Base-by-base conservation (phyloP, 2,329 filamentous ascomycete species). In the Monosporascus ibericus region DNA sequence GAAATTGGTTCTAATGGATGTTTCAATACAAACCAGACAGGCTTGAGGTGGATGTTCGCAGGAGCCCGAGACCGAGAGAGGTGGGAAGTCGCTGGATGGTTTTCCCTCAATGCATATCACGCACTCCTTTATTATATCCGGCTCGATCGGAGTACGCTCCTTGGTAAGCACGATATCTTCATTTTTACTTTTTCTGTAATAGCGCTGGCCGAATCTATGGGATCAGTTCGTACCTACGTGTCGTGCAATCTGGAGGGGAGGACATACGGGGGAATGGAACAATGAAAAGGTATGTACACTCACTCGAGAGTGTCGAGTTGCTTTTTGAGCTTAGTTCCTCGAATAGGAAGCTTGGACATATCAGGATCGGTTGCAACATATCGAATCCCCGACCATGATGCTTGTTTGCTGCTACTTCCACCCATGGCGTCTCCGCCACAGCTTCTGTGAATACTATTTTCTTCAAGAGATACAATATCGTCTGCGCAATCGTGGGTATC, bases 1-100 rank as follows among this genome's bases (percentile, higher is more conserved):
- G 37, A 52, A 49, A 8, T 50, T 22, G 17, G 51, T 52, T 40
- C 40, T 38, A 24, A 52, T 52, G 14, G 48, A 52, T 3, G 38
- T 52, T 30, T 30, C 34, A 20, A 52, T 40, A 18, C 51, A 52
- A 5, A 38, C 47, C 27, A 49, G n/a, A 24, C 51, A 52, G 7
- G 51, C 30, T 18, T 17, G 18, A 15, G 51, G 51, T 15, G 51
- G 25, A 30, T 52, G 51, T 30, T 48, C 17, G 25, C 51, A 52
- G 17, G 37, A 30, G 17, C 18, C 39, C 18, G 51, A 52, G 22
- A 52, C 48, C 6, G 51, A 38, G 6, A 37, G 27, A 5, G 27
- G n/a, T 14, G 51, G 51, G 48, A 52, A 52, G n/a, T 36, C 20
- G n/a, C 6, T 25, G 20, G 22, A 15, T 9, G 47, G 18, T 50